Percentiles rank a stretch among this genome's conserved stretches.
phyloP scores from a whole-genome alignment of 176 grass and related monocot species.

The Sorghum bicolor region Sorghum_bicolor_NCBIv3 NC_012871.2:67280501-67281000 shows the following conservation, averaged over 20 bases:
- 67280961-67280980: not conserved
- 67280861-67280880: not conserved
- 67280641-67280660: not conserved
- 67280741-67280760: not conserved
- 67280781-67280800: not conserved
- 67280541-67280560: not conserved
- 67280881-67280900: not conserved
- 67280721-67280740: constrained; percentile 5
- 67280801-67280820: not conserved
- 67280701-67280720: not conserved
- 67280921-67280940: not conserved
- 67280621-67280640: not conserved
- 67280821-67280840: not conserved
- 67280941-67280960: not conserved
- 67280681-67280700: not conserved
- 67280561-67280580: not conserved
- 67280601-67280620: not conserved
- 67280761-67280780: too few relatives aligned
- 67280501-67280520: not conserved
- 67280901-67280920: not conserved
- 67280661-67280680: not conserved
- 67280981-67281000: not conserved
- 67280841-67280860: not conserved
- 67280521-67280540: not conserved
- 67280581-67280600: not conserved